Evolutionary conservation across 305 asterid species (phyloP), one percentile per base, ranked within the genome.

Genomic region (Fraxinus albicans): DNA sequence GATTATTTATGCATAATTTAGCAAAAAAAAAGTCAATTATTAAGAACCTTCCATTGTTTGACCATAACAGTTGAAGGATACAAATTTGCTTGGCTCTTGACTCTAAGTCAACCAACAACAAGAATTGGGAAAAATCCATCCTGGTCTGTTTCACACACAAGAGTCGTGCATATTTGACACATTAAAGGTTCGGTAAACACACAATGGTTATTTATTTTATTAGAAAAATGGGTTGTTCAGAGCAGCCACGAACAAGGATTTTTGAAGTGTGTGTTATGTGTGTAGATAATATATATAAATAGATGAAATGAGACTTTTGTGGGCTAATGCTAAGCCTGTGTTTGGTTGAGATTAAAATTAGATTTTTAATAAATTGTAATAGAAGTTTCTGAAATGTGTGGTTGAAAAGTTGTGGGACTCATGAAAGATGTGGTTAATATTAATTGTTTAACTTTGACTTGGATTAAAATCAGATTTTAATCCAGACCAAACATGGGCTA

Each of bases 131-230:
- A 72, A 25, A 50, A 44, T 5, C 84, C 87, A 82, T 83, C 78
- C 58, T 73, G 83, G 88, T 88, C 91, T 88, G 83, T 13, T 87
- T 85, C 89, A 73, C 88, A 88, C 80, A 76, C 80, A 76, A 27
- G 29, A 67, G 3, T 67, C 19, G 4, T 67, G 74, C 74, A 12
- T 67, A 67, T 10, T 27, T 29, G 7, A 67, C 74, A 67, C 74
- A 13, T 67, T 67, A 65, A 25, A 35, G 17, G 69, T 58, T 58
- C 70, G 8, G 13, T 60, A 21, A 60, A 60, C 31, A 19, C 13
- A 21, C 70, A 60, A 60, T 60, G 23, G 50, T 15, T 47, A 55
- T 38, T 27, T 47, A 55, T 58, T 58, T 40, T 38, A 42, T 38
- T 17, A 25, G 42, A 35, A 40, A 76, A 58, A 47, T 75, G 83